Evolutionary conservation across 73 alveolate genomes (phyloP), one percentile per base, ranked within the genome.

Genomic region (Paramecium caudatum): DNA sequence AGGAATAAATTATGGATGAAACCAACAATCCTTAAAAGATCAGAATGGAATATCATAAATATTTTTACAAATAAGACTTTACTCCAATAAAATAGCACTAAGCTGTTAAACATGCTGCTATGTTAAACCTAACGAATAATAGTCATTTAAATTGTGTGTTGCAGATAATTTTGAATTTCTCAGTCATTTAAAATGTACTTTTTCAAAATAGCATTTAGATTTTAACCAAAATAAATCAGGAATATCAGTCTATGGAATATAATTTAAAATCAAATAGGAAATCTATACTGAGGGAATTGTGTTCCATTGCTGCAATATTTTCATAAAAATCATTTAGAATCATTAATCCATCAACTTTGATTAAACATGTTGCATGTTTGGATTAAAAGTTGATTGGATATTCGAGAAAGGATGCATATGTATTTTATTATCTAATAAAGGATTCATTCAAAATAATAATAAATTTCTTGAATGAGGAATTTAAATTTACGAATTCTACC

Each of bases 381-480:
- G 88, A 74, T 25, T 8, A 23, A 4, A 74, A 74, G 32, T 34
- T 41, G 7, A 43, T 45, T 3, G 88, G 88, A 13, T 74, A 74
- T 45, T 36, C 69, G 3, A 74, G 88, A 74, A 74, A 74, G 33
- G 88, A 74, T 39, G 88, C 65, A 15, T 74, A 74, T 74, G 88
- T 74, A 74, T 8, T 65, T 7, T 27, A 9, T 3, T 25, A 39
- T 74, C 36, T 41, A 16, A 16, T 16, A 17, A 2, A 74, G 88
- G 69, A 74, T 39, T 16, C 47, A 5, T 74, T 74, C 46, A 74
- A 74, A 30, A 27, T 47, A 0, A n/a, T 74, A 15, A 45, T 74
- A 23, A 74, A 74, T 25, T 41, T 74, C 32, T 39, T 74, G 32
- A 30, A 74, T 74, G 88, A 74, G 43, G 88, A 74, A 74, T 74